Evolutionary conservation across 177 flowering plant genomes (phyloP).

Genomic region (Viscum album): DNA sequence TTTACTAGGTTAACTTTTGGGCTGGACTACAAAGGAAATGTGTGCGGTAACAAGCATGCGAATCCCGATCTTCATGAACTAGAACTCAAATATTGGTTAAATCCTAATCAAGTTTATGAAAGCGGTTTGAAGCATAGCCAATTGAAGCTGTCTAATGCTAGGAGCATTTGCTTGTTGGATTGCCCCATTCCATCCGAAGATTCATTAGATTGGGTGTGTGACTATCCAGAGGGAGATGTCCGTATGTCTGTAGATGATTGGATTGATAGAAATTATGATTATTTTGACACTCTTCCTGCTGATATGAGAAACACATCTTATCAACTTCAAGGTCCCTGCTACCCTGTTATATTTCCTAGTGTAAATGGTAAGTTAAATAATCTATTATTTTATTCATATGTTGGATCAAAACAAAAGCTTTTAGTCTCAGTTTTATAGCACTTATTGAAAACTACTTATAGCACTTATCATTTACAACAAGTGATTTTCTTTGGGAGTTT

Average conservation of each 20-base stretch:
- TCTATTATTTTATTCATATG: no score
- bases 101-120: conserved; percentile 89
- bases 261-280: conserved; percentile 87
- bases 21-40: conserved; percentile 86
- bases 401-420: no score
- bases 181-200: conserved; percentile 83
- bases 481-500: background rate
- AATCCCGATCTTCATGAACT: conserved; percentile 61
- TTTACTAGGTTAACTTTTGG: conserved; percentile 70
- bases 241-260: conserved; percentile 56
- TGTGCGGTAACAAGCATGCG: conserved; percentile 78
- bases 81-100: conserved; percentile 71
- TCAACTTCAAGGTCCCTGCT: conserved; percentile 97
- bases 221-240: conserved; percentile 90
- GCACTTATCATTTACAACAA: no score
- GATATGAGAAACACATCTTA: conserved; percentile 81
- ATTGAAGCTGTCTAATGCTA: conserved; percentile 57
- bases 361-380: conserved; percentile 61
- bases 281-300: conserved; percentile 72
- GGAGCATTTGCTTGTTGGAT: conserved; percentile 81
- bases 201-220: conserved; percentile 84
- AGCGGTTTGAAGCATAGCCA: conserved; percentile 57
- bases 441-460: no score
- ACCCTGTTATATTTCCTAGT: conserved; percentile 92
- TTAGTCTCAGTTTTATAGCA: no score